Evolutionary conservation across 345 rosid genomes (phyloP), one percentile per base, ranked within the genome.

Genomic region (Eutrema yunnanense): DNA sequence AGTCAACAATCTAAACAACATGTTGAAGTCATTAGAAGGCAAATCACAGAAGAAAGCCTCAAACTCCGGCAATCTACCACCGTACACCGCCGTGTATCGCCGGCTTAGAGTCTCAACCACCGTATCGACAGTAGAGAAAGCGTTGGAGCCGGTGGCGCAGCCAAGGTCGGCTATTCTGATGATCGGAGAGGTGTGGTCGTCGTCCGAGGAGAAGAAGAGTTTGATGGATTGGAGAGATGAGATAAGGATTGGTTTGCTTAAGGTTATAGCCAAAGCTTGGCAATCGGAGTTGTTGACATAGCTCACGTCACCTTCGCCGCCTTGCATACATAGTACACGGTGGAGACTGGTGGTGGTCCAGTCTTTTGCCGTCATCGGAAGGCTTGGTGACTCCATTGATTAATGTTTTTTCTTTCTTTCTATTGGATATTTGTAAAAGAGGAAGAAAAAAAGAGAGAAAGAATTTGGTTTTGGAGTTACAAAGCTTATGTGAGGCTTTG

Each of bases 21-120:
- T 67, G 51, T 84, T 86, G 71, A 86, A 86, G 66, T 86, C 90
- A 65, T 86, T 86, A 11, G 84, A 81, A 8, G 88, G 90, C 26
- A 86, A 80, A 51, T 86, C 90, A 48, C 80, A 82, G 62, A 81
- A 86, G 70, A 81, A 82, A 40, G 83, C 90, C 55, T 86, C 90
- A 12, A 86, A 82, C 73, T 86, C 90, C 10, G 86, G 88, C 50
- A 33, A 33, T 0, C 68, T 75, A 13, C 68, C 71, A 48, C 83
- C 87, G 57, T 44, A 51, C 57, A 76, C 76, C 9, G 62, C 51
- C 3, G 65, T 38, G 44, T 73, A 81, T 52, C 83, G 78, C 43
- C 68, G 56, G 34, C 68, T 73, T 79, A 86, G 65, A 30, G 77
- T 65, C 49, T 81, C 81, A 8, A 86, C 87, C 58, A 77, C 77